Evolutionary conservation across 768 basidiomycete genomes (phyloP).

Genomic region (Pluteus cervinus): DNA sequence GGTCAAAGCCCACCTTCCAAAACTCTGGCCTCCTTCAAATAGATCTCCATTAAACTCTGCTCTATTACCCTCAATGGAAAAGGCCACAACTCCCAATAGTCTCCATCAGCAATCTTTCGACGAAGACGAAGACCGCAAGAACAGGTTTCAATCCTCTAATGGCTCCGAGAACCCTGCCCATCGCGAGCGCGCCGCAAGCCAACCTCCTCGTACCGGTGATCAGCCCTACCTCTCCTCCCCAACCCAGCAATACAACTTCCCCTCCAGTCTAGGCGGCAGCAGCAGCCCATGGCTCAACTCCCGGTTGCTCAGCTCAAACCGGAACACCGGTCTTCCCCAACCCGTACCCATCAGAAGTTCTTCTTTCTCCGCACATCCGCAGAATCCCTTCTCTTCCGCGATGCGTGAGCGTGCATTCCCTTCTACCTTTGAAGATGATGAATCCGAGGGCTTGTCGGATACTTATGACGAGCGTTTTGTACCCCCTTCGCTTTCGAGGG

Average conservation of each 20-base stretch:
- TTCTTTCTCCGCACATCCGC: conserved; percentile 56
- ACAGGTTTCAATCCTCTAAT: no score
- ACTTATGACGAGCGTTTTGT: conserved; percentile 54
- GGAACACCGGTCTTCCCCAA: conserved; percentile 32
- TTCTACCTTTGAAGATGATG: conserved; percentile 80
- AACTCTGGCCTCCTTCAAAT: no score
- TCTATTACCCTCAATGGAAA: no score
- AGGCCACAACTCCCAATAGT: no score
- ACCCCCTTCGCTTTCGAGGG: conserved; percentile 41
- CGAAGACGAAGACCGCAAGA: no score
- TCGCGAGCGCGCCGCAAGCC: conserved; percentile 64
- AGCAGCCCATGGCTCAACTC: conserved; percentile 37
- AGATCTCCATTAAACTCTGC: no score
- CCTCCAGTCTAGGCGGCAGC: conserved; percentile 40
- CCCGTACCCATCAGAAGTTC: conserved; percentile 61
- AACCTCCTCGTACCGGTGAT: conserved; percentile 53
- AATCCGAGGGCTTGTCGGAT: conserved; percentile 58
- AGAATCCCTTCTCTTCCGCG: conserved; percentile 51
- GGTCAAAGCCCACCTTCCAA: no score
- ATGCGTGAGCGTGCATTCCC: conserved; percentile 67
- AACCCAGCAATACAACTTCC: conserved; percentile 43
- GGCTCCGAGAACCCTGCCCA: conserved; percentile 30
- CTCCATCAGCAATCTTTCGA: no score
- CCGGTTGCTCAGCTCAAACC: conserved; percentile 41
- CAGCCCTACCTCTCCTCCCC: conserved; percentile 45